Evolutionary conservation across 73 alveolate species (phyloP), one percentile per base, ranked within the genome.

Genomic region (Paramecium octaurelia): DNA sequence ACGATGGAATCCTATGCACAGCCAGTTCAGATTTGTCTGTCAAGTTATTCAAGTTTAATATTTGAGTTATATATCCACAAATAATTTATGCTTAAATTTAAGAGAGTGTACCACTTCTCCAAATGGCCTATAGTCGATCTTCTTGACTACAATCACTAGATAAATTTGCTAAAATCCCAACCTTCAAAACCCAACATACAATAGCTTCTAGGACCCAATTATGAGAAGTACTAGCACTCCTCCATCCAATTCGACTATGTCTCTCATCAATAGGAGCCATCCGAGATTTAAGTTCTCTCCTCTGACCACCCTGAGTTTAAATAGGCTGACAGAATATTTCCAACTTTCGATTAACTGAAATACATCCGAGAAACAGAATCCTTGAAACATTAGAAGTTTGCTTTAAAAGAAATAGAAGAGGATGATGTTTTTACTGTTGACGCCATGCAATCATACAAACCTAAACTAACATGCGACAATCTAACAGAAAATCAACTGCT

Each of bases 1-100:
- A n/a, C 16, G 64, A 40, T 16, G 87, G 87, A 35, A 43, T 36
- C 34, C 29, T 73, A 11, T 73, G 59, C 87, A 73, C 87, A 35
- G 87, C 46, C 16, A 40, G 87, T 73, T 34, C 87, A 31, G 87
- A 73, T 73, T 40, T 36, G 60, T 36, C 59, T 20, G 57, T 38
- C 34, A 73, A 73, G 59, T 35, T 73, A 35, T 73, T 73, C 87
- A 73, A 38, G 59, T 73, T 35, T 64, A 64, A 31, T 31, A 29
- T 38, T 75, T 75, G 68, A 75, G 36, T 29, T 75, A 38, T 75
- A 38, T 75, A 75, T 38, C 58, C 60, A 75, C 60, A 75, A 75
- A 75, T 75, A 75, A 75, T 75, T 75, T 75, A 75, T 75, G 88
- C 60, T 75, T 38, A 75, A 42, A 75, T 75, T 75, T 75, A 75